Conservation (phyloP, 2,329 filamentous ascomycete genomes). For the Trichoderma citrinoviride region DNA sequence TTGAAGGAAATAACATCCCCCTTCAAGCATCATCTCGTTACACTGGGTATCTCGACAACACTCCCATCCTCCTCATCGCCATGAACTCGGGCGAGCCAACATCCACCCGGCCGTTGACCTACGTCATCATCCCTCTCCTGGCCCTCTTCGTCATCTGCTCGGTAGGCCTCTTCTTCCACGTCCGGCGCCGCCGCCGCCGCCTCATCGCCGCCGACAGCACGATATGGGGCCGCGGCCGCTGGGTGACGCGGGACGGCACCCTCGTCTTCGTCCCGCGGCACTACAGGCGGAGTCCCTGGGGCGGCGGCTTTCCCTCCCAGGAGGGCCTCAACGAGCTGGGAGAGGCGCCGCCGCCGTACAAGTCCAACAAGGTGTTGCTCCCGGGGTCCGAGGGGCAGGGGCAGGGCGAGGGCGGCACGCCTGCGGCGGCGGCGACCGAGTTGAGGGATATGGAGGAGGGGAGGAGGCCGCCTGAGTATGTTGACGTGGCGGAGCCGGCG, state of each 20-base stretch:
- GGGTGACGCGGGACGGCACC: conserved; percentile 30
- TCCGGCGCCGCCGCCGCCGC: conserved; percentile 37
- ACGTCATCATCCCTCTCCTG: conserved; percentile 52
- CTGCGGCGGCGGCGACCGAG: conserved; percentile 22
- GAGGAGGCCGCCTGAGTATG: conserved; percentile 32
- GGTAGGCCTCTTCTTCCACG: conserved; percentile 42
- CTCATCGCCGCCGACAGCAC: conserved; percentile 16
- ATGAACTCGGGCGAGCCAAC: conserved; percentile 29
- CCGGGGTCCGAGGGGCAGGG: conserved; percentile 28
- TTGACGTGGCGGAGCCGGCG: conserved; percentile 25
- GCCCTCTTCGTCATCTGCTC: conserved; percentile 43
- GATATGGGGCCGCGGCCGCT: conserved; percentile 21
- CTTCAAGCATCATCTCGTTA: too few relatives aligned
- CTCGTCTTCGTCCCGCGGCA: conserved; percentile 14
- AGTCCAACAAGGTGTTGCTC: conserved; percentile 33
- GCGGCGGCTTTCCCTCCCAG: conserved; percentile 30
- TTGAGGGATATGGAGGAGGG: conserved; percentile 31
- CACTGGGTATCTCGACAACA: too few relatives aligned
- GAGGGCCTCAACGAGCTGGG: conserved; percentile 64
- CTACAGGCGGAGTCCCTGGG: conserved; percentile 26
- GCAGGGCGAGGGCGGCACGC: too few relatives aligned
- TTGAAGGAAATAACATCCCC: too few relatives aligned
- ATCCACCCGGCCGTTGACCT: conserved; percentile 53
- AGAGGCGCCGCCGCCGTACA: conserved; percentile 64
- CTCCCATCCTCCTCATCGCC: background rate